phyloP scores from a whole-genome alignment of 768 basidiomycete species.

The Agaricus subrufescens region DNA sequence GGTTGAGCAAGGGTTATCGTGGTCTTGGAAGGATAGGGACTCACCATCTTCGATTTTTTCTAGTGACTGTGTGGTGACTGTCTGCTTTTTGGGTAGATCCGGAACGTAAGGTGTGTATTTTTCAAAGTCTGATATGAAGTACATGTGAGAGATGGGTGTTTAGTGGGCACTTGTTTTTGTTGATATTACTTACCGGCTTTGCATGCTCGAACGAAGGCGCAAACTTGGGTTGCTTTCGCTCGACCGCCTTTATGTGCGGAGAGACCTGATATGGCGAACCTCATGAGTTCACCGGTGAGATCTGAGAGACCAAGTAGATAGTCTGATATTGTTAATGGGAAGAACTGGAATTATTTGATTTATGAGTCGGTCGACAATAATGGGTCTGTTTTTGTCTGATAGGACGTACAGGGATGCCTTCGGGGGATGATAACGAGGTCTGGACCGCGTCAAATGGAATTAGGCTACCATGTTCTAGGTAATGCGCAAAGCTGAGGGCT shows the following conservation, averaged over 20 bases:
- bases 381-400: neutral
- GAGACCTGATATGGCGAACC: constrained; percentile 85
- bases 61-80: constrained; percentile 80
- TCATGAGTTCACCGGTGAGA: constrained; percentile 95
- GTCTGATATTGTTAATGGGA: constrained; percentile 73
- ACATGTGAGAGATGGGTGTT: neutral
- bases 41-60: constrained; percentile 92
- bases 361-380: neutral
- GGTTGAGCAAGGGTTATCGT: constrained; percentile 1
- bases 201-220: constrained; percentile 68
- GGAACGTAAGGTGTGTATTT: constrained; percentile 62
- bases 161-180: neutral
- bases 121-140: constrained; percentile 58
- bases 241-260: constrained; percentile 56
- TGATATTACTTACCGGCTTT: constrained; percentile 51
- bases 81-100: constrained; percentile 83
- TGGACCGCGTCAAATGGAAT: constrained; percentile 70
- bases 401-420: constrained; percentile 59
- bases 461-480: constrained; percentile 64
- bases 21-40: constrained; percentile 12
- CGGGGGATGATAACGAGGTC: constrained; percentile 50
- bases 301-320: constrained; percentile 93
- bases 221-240: constrained; percentile 55
- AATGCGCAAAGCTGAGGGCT: constrained; percentile 84
- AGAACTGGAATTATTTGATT: constrained; percentile 46